These are phyloP conservation scores for Hymenochaete sp. DNA, from an alignment of 1,284 basidiomycete genomes.

Conservation along the genomic window DNA sequence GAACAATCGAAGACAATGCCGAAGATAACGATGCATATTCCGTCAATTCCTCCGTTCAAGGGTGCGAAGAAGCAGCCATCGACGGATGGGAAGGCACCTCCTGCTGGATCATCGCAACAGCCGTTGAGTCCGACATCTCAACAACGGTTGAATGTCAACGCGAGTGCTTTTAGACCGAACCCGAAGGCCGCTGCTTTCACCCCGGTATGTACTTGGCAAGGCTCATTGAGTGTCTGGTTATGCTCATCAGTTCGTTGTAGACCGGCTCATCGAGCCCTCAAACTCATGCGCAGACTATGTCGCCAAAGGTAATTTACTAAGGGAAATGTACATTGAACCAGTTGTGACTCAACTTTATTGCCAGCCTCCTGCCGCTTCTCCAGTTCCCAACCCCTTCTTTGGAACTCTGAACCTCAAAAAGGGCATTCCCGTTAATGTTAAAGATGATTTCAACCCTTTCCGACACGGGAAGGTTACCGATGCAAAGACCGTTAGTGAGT, in stretches of 20 bases:
- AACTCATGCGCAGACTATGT: slow-evolving; percentile 23
- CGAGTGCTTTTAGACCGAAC: slow-evolving; percentile 76
- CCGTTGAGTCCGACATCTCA: slow-evolving; percentile 36
- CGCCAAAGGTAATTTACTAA: slow-evolving; percentile 42
- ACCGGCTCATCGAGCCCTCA: slow-evolving; percentile 14
- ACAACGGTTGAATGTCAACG: slow-evolving; percentile 57
- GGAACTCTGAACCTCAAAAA: slow-evolving; percentile 72
- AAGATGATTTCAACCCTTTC: slow-evolving; percentile 94
- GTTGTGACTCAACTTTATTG: not conserved
- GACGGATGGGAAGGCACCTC: slow-evolving; percentile 22
- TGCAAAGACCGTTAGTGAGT: slow-evolving; percentile 64
- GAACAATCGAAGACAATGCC: slow-evolving; percentile 17
- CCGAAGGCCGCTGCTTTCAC: slow-evolving; percentile 72
- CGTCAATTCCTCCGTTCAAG: slow-evolving; percentile 88
- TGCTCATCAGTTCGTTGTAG: slow-evolving; percentile 3
- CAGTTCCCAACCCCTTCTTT: slow-evolving; percentile 77
- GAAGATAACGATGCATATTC: slow-evolving; percentile 63
- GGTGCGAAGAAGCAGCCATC: slow-evolving; percentile 38
- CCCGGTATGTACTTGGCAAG: slow-evolving; percentile 37
- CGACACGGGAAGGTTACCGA: slow-evolving; percentile 74
- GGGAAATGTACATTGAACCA: not conserved
- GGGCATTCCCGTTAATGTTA: slow-evolving; percentile 62
- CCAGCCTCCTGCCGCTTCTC: slow-evolving; percentile 27
- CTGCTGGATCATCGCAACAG: slow-evolving; percentile 27
- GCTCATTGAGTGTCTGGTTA: not conserved